A percentile compares a stretch with the other conserved stretches of the same genome.
phyloP scores from a whole-genome alignment of 2,329 filamentous ascomycete genomes.

The Ophiostoma ulmi region DNA sequence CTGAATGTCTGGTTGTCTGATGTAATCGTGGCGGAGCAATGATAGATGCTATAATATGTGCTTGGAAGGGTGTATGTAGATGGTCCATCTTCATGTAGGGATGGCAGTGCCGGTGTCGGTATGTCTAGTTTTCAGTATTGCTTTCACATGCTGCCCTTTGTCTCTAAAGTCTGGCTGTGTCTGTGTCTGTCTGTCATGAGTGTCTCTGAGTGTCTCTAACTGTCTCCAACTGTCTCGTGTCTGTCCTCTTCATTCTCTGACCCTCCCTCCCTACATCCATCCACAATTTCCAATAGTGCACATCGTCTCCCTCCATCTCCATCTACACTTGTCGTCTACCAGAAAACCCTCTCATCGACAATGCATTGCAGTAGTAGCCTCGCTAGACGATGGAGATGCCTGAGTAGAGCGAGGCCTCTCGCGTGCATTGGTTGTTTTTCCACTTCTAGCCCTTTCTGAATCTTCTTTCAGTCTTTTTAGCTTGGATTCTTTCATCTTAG shows the following conservation, averaged over 20 bases:
- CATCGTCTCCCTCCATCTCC: not conserved
- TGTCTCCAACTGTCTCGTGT: not conserved
- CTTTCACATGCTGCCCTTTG: not conserved
- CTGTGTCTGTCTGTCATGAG: not conserved
- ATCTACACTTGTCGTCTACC: not conserved
- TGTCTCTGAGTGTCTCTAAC: not conserved
- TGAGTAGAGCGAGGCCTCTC: constrained; percentile 4
- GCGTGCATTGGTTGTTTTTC: not conserved
- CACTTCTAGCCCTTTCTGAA: not conserved
- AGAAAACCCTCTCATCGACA: not conserved
- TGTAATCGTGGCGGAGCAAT: constrained; percentile 8
- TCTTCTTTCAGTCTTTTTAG: not conserved
- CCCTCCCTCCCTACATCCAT: not conserved
- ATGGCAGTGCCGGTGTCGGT: not conserved
- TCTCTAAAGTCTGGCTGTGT: not conserved
- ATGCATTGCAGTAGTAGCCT: constrained; percentile 5
- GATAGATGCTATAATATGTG: not conserved
- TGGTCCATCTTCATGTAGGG: not conserved
- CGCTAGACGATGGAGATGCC: not conserved
- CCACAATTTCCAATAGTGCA: not conserved
- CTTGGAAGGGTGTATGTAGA: not conserved
- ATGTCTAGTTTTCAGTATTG: not conserved
- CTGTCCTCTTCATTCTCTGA: not conserved
- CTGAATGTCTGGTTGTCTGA: not conserved
- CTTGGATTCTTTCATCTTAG: not conserved